phyloP scores from a whole-genome alignment of 1,284 basidiomycete genomes.

The Takashimella koratensis region DNA sequence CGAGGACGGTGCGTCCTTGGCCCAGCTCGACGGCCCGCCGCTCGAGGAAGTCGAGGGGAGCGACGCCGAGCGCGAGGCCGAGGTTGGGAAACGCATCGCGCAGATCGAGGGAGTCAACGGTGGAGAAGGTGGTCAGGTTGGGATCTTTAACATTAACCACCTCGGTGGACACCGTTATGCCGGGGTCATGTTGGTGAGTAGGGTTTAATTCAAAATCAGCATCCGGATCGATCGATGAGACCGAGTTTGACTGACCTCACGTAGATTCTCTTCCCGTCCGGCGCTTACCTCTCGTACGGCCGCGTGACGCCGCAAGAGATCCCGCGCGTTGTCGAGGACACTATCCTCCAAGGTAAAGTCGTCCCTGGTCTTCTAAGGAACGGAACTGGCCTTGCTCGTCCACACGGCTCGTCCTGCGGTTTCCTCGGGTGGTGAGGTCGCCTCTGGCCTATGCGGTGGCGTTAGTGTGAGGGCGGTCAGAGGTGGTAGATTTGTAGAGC shows the following conservation, averaged over 20 bases:
- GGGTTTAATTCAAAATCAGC: background rate
- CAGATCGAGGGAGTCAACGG: slow-evolving; percentile 48
- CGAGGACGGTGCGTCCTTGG: slow-evolving; percentile 41
- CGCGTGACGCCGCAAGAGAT: slow-evolving; percentile 85
- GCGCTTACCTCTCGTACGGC: slow-evolving; percentile 86
- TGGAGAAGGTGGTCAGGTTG: slow-evolving; percentile 56
- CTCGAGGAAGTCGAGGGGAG: slow-evolving; percentile 58
- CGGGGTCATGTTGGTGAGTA: slow-evolving; percentile 79
- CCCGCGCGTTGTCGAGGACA: slow-evolving; percentile 78
- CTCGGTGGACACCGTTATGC: slow-evolving; percentile 87
- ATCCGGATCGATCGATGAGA: too few relatives aligned
- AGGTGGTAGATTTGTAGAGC: too few relatives aligned
- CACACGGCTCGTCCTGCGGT: slow-evolving; percentile 15
- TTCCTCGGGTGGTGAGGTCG: slow-evolving; percentile 30
- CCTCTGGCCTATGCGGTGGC: too few relatives aligned
- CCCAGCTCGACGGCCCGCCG: slow-evolving; percentile 58
- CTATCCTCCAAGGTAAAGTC: slow-evolving; percentile 75
- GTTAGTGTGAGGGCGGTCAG: too few relatives aligned
- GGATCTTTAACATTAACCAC: slow-evolving; percentile 81
- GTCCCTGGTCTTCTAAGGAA: slow-evolving; percentile 77
- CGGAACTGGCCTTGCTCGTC: slow-evolving; percentile 63
- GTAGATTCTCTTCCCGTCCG: slow-evolving; percentile 80
- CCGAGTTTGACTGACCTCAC: slow-evolving; percentile 4
- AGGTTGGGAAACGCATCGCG: slow-evolving; percentile 53
- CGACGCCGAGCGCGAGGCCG: slow-evolving; percentile 50